These are phyloP conservation scores for Pythium sukuiense DNA, from an alignment of 352 stramenopile species.

Conservation along the genomic window DNA sequence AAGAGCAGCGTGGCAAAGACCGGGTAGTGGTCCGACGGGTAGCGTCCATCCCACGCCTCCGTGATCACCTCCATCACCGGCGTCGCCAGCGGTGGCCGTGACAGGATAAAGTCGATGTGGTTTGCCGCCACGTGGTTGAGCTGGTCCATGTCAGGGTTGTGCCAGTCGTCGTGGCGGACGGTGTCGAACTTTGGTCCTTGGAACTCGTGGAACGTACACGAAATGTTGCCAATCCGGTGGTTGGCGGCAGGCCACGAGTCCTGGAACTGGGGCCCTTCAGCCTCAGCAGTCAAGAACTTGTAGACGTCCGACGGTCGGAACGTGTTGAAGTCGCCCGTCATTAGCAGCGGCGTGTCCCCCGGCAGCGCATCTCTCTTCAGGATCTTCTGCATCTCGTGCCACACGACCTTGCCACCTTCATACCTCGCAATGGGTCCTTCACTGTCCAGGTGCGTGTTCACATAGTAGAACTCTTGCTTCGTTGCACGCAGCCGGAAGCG, in stretches of 20 bases:
- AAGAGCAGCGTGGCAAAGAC: slow-evolving; percentile 80
- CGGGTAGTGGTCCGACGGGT: slow-evolving; percentile 86
- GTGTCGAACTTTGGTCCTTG: slow-evolving; percentile 43
- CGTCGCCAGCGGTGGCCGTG: slow-evolving; percentile 66
- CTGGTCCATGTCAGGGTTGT: slow-evolving; percentile 53
- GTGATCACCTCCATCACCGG: slow-evolving; percentile 78
- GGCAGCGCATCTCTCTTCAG: slow-evolving; percentile 9
- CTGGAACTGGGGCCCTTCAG: slow-evolving; percentile 50
- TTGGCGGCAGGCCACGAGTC: slow-evolving; percentile 69
- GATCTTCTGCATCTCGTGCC: slow-evolving; percentile 31
- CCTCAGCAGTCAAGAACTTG: slow-evolving; percentile 66
- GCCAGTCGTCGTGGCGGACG: slow-evolving; percentile 37
- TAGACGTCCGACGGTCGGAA: slow-evolving; percentile 81
- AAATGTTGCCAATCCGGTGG: slow-evolving; percentile 69
- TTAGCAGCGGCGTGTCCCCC: slow-evolving; percentile 48
- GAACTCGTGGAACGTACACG: slow-evolving; percentile 86
- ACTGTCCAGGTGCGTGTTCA: slow-evolving; percentile 43
- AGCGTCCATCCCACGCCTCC: slow-evolving; percentile 70
- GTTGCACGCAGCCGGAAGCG: slow-evolving; percentile 32
- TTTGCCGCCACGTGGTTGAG: slow-evolving; percentile 54
- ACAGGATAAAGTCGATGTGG: slow-evolving; percentile 90
- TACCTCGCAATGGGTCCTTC: slow-evolving; percentile 25
- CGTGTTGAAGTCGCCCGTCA: slow-evolving; percentile 88
- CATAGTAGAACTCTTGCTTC: slow-evolving; percentile 31
- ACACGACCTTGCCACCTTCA: slow-evolving; percentile 35